Conservation (phyloP, 805 yeast species). For the Lipomyces kockii region DNA sequence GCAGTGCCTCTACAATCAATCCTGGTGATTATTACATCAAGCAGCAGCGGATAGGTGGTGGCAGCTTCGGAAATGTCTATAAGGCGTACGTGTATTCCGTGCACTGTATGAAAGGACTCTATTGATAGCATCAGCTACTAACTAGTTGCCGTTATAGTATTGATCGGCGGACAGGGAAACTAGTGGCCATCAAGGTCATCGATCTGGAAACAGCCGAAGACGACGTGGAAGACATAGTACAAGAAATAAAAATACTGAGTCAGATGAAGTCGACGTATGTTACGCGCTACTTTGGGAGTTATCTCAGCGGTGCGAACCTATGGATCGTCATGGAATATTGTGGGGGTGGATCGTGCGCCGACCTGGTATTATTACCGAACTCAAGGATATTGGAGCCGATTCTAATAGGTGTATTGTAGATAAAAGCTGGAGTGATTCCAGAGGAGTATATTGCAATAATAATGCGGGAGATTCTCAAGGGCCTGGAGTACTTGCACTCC, state of each 20-base stretch:
- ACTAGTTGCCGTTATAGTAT: slow-evolving; percentile 13
- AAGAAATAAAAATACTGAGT: slow-evolving; percentile 78
- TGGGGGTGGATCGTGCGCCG: slow-evolving; percentile 91
- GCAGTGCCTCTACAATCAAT: slow-evolving; percentile 12
- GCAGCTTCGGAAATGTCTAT: slow-evolving; percentile 87
- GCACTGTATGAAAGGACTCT: neutral
- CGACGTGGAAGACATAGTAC: slow-evolving; percentile 69
- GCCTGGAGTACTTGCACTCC: slow-evolving; percentile 75
- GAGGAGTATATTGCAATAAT: slow-evolving; percentile 69
- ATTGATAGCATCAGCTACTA: neutral
- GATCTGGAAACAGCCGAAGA: slow-evolving; percentile 80
- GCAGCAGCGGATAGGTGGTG: slow-evolving; percentile 69
- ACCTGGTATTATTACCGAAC: slow-evolving; percentile 48
- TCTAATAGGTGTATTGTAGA: slow-evolving; percentile 23
- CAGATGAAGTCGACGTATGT: slow-evolving; percentile 68
- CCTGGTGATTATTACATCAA: slow-evolving; percentile 33
- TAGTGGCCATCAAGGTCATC: slow-evolving; percentile 86
- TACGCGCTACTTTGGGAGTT: slow-evolving; percentile 68
- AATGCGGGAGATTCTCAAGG: slow-evolving; percentile 65
- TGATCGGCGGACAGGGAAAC: slow-evolving; percentile 46
- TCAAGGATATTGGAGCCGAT: neutral
- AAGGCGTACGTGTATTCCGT: slow-evolving; percentile 50
- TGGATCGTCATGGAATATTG: slow-evolving; percentile 96
- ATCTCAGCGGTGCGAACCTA: slow-evolving; percentile 66
- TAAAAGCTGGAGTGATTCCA: slow-evolving; percentile 58